Evolutionary conservation across 1,139 yeast genomes (phyloP), one percentile per base, ranked within the genome.

Genomic region (Taiozyma sp.): DNA sequence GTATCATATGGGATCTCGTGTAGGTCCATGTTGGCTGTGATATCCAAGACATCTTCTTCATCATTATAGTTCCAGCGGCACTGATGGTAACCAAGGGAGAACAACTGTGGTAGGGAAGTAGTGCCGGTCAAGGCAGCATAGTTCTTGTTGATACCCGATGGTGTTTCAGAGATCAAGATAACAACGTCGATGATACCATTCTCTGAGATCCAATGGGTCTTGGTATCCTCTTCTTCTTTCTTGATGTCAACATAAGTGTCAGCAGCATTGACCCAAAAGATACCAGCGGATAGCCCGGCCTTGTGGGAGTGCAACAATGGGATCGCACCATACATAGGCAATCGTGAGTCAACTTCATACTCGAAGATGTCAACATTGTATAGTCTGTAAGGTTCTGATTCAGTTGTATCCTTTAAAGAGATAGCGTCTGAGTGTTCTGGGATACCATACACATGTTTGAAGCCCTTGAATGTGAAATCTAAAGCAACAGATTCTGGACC

Each of bases 31-130:
- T 81, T 76, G 4, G 74, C 66, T 57, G 79, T 79, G 28, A 93
- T 86, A 8, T 78, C 83, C 42, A 90, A 69, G 1, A 93, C 93
- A 68, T 93, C 99, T 12, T 77, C 77, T 63, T 88, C 92, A 58
- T 87, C 91, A 63, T 90, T 89, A 70, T 93, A 93, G 68, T 93
- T 95, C 99, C 99, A 93, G 62, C 99, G 78, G 66, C 97, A 93
- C 68, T 92, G 98, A 65, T 93, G 99, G 64, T 93, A 89, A 0
- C 96, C 99, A 38, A 91, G 70, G 0, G 97, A 75, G 60, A 91
- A 87, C 44, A 84, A 60, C 55, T 83, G 88, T 0, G 99, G 99
- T n/a, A 93, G 71, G 13, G 73, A 69, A 0, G 90, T 75, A 54
- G 72, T 79, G 1, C 99, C 99, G 0, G 96, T 84, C n/a, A 93